Base-by-base conservation (phyloP, 2,329 filamentous ascomycete genomes). In the Sordariomycetes sp. region DNA sequence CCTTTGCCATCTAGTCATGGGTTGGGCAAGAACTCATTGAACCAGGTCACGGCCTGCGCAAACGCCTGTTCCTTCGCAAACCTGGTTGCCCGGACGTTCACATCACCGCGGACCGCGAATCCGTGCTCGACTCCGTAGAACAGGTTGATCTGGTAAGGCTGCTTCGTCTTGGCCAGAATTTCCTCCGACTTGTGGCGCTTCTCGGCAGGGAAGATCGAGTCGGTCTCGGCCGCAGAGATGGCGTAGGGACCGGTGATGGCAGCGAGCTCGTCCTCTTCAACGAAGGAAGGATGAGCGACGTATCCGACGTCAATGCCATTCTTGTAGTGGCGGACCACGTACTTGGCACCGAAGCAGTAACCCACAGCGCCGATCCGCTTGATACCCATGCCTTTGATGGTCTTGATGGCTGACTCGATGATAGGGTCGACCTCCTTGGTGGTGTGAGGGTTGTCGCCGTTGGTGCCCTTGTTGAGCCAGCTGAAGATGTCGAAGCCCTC, bases 51-150 rank as follows among this genome's bases (percentile, higher is more conserved):
- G 18, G 83, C 82, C 66, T 90, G 84, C 43, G 70, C 59, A 54
- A 88, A 88, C 1, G 85, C 83, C 52, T 78, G 70, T 60, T 90
- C 82, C 67, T 88, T 88, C 21, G 78, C 82, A 51, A 76, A 88
- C 56, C 70, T 75, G 49, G 73, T 59, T 36, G 49, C 43, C 15
- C 60, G 59, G 37, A 68, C 59, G 3, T 58, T 59, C 19, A 69
- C 36, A 46, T 90, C 77, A 4, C 65, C 73, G 23, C 83, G 70
- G 7, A 86, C 79, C 12, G 76, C 79, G 47, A 90, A 92, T 0
- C 85, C 85, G 50, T 92, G 85, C 39, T 61, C 53, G 6, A 82
- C 79, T 24, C 72, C 74, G 12, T 74, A 72, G 63, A 79, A 90
- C 27, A 90, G 57, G 41, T 68, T 75, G 38, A 87, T 70, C 53